Base-by-base conservation (phyloP, 495 filamentous ascomycete species). In the Penicillium simplicissimum region DNA sequence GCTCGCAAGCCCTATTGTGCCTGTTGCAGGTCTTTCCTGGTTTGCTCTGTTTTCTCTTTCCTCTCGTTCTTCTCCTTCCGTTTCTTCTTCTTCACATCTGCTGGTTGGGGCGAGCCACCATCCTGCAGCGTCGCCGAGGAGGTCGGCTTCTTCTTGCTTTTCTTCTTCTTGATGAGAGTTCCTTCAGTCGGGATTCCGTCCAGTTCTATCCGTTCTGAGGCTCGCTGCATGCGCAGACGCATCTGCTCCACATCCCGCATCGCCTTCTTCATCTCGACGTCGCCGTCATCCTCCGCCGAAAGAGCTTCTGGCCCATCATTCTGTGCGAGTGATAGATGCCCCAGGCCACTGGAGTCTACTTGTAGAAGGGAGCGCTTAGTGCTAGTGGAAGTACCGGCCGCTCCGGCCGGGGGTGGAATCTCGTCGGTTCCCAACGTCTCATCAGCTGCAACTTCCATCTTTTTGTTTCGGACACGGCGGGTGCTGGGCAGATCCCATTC, bases 211-310 rank as follows among this genome's bases (percentile, higher is more conserved):
- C 91, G 77, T 76, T 98, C 93, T 36, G 90, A 90, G 15, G 89
- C 90, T 65, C 92, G 79, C 75, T 97, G 93, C 92, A 98, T 97
- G 73, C 94, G 90, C 53, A 96, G 72, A 38, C 95, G 80, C 55
- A 96, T 72, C 52, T 85, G 81, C 77, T 97, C 94, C 14, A 98
- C 89, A 70, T 96, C 87, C 70, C 87, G 85, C 79, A 96, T 85
- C 5, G 93, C 95, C 68, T 82, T 86, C 33, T 80, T 82, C 90
- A 96, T 94, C 73, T 96, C 93, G 1, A 80, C 84, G 58, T 96
- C 92, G 66, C 93, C 87, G 13, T 81, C 79, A 48, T 59, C 62
- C 6, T 23, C 28, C 33, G 52, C 35, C 31, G 48, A 36, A 7
- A 53, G 53, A 6, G 65, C 55, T 28, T 56, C 60, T 25, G 45